Conservation (phyloP, 306 rosid species). For the Sphenostylis stenocarpa region DNA sequence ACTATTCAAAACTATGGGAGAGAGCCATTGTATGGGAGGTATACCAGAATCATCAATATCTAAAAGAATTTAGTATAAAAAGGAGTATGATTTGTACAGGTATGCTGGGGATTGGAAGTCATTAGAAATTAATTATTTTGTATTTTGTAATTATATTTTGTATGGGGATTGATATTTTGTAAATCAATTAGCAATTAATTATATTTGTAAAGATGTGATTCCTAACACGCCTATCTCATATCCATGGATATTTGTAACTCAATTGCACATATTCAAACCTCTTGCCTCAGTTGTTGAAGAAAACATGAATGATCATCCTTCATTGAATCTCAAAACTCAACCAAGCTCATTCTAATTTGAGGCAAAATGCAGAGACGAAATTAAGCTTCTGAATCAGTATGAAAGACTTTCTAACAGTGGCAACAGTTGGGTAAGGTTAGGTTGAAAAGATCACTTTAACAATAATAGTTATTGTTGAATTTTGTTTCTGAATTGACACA, state of each 20-base stretch:
- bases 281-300: constrained; percentile 7
- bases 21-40: too few species aligned
- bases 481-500: constrained; percentile 26
- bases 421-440: constrained; percentile 16
- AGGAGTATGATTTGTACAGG: too few species aligned
- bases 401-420: background rate
- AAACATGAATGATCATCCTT: constrained; percentile 27
- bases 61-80: too few species aligned
- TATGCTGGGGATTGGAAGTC: too few species aligned
- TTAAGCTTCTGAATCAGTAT: background rate
- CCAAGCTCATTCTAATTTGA: constrained; percentile 33
- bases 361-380: background rate
- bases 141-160: too few species aligned
- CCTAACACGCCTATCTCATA: too few species aligned
- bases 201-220: too few species aligned
- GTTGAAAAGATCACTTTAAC: constrained; percentile 14
- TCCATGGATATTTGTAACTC: background rate
- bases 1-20: too few species aligned
- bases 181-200: too few species aligned
- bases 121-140: too few species aligned
- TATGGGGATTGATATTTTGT: too few species aligned
- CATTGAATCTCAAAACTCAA: constrained; percentile 17
- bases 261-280: background rate
- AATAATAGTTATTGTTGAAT: constrained; percentile 22
- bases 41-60: too few species aligned